Base-by-base conservation (phyloP, 139 green algal species). In the Coccomyxa sp. region DNA sequence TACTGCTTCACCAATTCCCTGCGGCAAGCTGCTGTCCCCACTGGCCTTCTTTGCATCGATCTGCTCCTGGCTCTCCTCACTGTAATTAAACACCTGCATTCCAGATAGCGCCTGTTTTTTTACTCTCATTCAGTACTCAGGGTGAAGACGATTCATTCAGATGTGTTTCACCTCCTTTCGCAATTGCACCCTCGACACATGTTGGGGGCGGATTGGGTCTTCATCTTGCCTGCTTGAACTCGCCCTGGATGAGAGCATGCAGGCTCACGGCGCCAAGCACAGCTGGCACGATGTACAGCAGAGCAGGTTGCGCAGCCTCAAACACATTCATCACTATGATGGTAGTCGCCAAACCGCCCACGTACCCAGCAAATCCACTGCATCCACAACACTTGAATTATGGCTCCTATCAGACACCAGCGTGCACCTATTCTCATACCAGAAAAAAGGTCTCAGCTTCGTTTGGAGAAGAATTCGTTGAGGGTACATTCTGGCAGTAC, bases 291-390 rank as follows among this genome's bases (percentile, higher is more conserved):
- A 99, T 97, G 90, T 99, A 99, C 74, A 99, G 92, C 80, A 99
- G 89, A 0, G 96, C 96, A 0, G 96, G 96, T 87, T 99, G 96
- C 10, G 97, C 97, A 23, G 95, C 93, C 81, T 91, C 90, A 90
- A 99, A 99, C 16, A 94, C 88, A 84, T 98, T 98, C 97, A 99
- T 99, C 15, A 99, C 92, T 0, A 95, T 85, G 60, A 99, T 97
- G 0, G 97, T 99, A 25, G 93, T 88, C 7, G 81, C 85, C 25
- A 99, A 85, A 0, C 96, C 97, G 13, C 83, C 80, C 0, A 91
- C 86, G 83, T 99, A 99, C 21, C 94, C 96, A 3, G 82, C 86
- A 79, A 98, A 97, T 4, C 93, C 90, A 23, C 85, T 88, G 85
- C 79, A 79, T 45, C 51, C 51, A 68, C 23, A 68, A 68, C 4